Base-by-base conservation (phyloP, 108 stramenopile species). In the Craspedostauros australis region DNA sequence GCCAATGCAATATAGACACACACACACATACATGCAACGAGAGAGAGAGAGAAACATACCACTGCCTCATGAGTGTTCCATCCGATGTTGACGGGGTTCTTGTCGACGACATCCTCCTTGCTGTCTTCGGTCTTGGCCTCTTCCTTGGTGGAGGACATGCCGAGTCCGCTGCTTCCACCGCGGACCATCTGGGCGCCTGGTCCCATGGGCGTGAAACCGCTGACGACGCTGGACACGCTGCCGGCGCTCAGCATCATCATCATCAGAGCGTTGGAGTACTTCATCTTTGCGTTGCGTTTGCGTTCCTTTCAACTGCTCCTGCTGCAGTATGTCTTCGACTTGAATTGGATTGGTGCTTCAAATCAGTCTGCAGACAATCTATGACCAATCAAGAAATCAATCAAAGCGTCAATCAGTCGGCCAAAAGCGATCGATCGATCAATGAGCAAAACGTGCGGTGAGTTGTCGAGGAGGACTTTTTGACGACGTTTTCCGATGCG, bases 61-160 rank as follows among this genome's bases (percentile, higher is more conserved):
- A 87, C 79, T 11, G 84, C 44, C n/a, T 61, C 33, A 58, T 96
- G 93, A 38, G 91, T 80, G 60, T 94, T 82, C 95, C 95, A 96
- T 9, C 95, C 95, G 45, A 96, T 54, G 55, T 82, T 81, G 14
- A 73, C 72, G 7, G 88, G 88, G 34, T 82, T 79, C 43, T 79
- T 75, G 62, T 90, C 72, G n/a, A 57, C 49, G 39, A 41, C 49
- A 5, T 70, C 79, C 62, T 70, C 68, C 43, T 76, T 79, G 31
- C 68, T n/a, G n/a, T n/a, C 76, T 14, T 66, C 72, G 2, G 51
- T 42, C 15, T 51, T 63, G 21, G 42, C 47, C 16, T 61, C n/a
- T n/a, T n/a, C 60, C 46, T 60, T 65, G 20, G 62, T 63, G 36
- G 66, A 49, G 54, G 60, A 60, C 45, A 52, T 51, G 14, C 0